phyloP scores from a whole-genome alignment of 176 grass and related monocot species.

The Chrysopogon serrulatus region DNA sequence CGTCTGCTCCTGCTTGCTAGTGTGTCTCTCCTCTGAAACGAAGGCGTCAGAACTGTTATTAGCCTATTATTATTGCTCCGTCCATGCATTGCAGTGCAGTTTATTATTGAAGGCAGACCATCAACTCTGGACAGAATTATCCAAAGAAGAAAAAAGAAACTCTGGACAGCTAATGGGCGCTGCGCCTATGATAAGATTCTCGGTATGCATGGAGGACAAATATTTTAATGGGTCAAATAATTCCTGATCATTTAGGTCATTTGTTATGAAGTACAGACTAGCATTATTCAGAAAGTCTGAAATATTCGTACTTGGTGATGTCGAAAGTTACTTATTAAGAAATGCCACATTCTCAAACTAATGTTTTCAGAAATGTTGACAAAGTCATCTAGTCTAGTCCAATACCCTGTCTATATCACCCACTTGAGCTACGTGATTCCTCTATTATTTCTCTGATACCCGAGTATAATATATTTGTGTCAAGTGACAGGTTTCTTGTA shows the following conservation, averaged over 20 bases:
- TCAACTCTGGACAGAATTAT: neutral
- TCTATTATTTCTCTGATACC: neutral
- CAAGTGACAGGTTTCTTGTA: neutral
- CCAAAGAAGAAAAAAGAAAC: no score
- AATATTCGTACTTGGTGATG: neutral
- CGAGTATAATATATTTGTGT: neutral
- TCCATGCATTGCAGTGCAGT: neutral
- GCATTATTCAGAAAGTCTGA: neutral
- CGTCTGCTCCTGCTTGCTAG: neutral
- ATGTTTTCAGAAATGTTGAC: neutral
- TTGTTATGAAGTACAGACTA: neutral
- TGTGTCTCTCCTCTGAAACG: neutral
- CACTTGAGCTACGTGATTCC: neutral
- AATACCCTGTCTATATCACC: neutral
- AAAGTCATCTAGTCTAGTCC: neutral
- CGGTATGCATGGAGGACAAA: neutral
- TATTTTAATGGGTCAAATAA: neutral
- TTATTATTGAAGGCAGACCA: neutral
- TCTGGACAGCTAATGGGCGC: neutral
- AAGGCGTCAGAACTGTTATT: neutral
- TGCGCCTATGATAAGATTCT: neutral
- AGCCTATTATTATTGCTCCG: neutral
- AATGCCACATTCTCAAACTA: neutral
- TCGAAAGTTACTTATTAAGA: neutral
- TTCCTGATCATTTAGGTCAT: neutral